phyloP scores from a whole-genome alignment of 495 filamentous ascomycete genomes.

The Pyrenopolyporus hunteri region DNA sequence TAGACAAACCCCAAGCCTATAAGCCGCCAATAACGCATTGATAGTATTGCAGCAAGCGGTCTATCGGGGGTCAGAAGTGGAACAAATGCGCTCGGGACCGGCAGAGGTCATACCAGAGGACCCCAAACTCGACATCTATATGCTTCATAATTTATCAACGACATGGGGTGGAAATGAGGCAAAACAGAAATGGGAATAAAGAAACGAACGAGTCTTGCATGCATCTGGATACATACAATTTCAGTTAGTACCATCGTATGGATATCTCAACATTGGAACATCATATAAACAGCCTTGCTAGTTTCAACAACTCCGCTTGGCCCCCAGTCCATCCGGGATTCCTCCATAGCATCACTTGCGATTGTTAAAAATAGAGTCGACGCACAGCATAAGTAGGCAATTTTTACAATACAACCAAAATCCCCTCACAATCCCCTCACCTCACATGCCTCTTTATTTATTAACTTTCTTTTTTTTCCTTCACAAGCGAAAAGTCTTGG shows the following conservation, averaged over 20 bases:
- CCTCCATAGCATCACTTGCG: constrained; percentile 11
- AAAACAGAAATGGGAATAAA: no score
- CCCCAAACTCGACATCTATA: not conserved
- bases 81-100: constrained; percentile 26
- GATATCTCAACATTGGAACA: no score
- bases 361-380: constrained; percentile 8
- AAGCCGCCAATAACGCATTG: constrained; percentile 15
- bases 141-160: not conserved
- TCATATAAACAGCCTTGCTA: not conserved
- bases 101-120: constrained; percentile 2
- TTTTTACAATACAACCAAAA: constrained; percentile 11
- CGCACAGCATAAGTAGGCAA: constrained; percentile 8
- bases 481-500: constrained; percentile 1
- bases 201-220: not conserved
- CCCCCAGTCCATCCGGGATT: constrained; percentile 2
- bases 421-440: not conserved
- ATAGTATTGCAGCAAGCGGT: constrained; percentile 10
- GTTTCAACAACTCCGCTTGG: constrained; percentile 5
- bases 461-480: not conserved
- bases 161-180: not conserved
- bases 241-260: not conserved
- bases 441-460: not conserved
- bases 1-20: constrained; percentile 20
- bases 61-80: constrained; percentile 21
- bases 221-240: not conserved